phyloP scores from a whole-genome alignment of 768 basidiomycete species.

The Tulasnella sp. region DNA sequence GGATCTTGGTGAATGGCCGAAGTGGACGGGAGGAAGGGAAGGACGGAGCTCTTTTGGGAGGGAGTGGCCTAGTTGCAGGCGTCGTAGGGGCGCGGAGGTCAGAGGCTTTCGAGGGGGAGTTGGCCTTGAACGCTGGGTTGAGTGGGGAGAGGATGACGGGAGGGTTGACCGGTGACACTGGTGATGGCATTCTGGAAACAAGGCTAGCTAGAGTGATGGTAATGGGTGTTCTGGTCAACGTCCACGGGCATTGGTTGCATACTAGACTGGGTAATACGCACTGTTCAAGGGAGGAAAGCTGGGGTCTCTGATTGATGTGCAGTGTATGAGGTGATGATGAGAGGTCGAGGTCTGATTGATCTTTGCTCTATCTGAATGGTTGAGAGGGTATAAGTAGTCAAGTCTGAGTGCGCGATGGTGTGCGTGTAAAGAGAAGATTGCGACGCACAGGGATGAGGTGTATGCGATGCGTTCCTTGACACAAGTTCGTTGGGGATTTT shows the following conservation, averaged over 20 bases:
- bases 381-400: too few relatives aligned
- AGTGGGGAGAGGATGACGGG: slow-evolving; percentile 15
- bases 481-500: too few relatives aligned
- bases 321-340: too few relatives aligned
- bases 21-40: slow-evolving; percentile 67
- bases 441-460: too few relatives aligned
- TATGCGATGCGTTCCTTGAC: too few relatives aligned
- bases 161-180: slow-evolving; percentile 2
- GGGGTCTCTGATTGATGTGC: slow-evolving; percentile 1
- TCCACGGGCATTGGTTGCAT: background rate
- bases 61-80: background rate
- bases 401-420: too few relatives aligned
- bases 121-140: slow-evolving; percentile 28
- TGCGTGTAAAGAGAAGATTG: too few relatives aligned
- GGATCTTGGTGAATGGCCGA: slow-evolving; percentile 55
- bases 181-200: slow-evolving; percentile 2
- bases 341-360: too few relatives aligned
- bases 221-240: background rate
- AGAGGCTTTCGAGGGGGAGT: slow-evolving; percentile 34
- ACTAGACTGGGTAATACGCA: background rate
- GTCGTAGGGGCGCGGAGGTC: slow-evolving; percentile 31
- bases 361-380: too few relatives aligned
- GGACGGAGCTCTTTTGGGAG: slow-evolving; percentile 36
- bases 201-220: background rate
- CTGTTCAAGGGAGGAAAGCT: slow-evolving; percentile 1